Percentiles rank a stretch among this genome's conserved stretches.
Conservation (phyloP, 768 basidiomycete species). For the Cystobasidium onofrii region DNA sequence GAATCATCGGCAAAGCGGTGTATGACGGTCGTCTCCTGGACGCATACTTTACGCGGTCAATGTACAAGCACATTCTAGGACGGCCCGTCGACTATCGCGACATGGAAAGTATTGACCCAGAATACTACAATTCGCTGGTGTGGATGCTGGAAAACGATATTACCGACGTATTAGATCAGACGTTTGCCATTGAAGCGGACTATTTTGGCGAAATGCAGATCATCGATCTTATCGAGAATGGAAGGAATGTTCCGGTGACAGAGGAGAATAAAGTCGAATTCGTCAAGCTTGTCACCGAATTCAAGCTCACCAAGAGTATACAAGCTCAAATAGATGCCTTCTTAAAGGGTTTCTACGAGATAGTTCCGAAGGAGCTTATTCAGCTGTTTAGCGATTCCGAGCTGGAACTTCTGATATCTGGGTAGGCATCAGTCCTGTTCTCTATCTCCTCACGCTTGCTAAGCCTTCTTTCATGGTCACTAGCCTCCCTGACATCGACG, state of each 20-base stretch:
- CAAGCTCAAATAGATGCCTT: slow-evolving; percentile 90
- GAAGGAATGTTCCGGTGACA: slow-evolving; percentile 76
- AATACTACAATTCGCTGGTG: slow-evolving; percentile 93
- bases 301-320: slow-evolving; percentile 85
- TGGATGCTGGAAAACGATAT: slow-evolving; percentile 96
- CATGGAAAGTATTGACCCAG: slow-evolving; percentile 95
- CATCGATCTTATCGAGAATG: slow-evolving; percentile 75
- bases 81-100: slow-evolving; percentile 92
- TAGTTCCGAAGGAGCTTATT: slow-evolving; percentile 91
- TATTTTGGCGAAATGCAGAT: slow-evolving; percentile 92
- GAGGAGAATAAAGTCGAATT: slow-evolving; percentile 96
- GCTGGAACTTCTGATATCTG: slow-evolving; percentile 84
- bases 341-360: slow-evolving; percentile 86
- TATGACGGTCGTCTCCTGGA: slow-evolving; percentile 92
- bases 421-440: slow-evolving; percentile 50
- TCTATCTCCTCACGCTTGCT: neutral
- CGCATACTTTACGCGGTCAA: slow-evolving; percentile 91
- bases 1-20: slow-evolving; percentile 94
- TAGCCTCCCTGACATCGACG: slow-evolving; percentile 76
- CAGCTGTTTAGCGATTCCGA: slow-evolving; percentile 94
- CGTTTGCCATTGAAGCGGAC: slow-evolving; percentile 91
- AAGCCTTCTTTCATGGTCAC: neutral
- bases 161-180: slow-evolving; percentile 66
- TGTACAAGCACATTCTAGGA: slow-evolving; percentile 89
- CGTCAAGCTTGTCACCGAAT: slow-evolving; percentile 88